phyloP scores from a whole-genome alignment of 176 grass and related monocot species.

The Paspalum vaginatum region DNA sequence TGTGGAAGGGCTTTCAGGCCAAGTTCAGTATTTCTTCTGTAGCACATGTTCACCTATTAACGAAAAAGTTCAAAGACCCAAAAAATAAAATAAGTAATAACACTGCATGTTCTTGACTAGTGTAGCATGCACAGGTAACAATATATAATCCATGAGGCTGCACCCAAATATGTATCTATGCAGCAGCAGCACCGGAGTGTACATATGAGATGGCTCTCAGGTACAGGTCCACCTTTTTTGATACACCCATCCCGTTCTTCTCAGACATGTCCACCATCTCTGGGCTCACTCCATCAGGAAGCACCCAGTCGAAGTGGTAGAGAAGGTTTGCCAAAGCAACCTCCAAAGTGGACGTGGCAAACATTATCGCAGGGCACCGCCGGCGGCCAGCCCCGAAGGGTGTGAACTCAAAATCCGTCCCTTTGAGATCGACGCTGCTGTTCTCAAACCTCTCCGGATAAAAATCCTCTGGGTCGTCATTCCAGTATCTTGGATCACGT shows the following conservation, averaged over 20 bases:
- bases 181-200: not conserved
- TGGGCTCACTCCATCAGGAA: conserved; percentile 5
- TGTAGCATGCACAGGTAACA: no score
- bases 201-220: conserved; percentile 8
- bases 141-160: no score
- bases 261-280: conserved; percentile 39
- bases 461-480: not conserved
- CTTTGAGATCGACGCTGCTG: conserved; percentile 26
- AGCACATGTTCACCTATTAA: no score
- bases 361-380: conserved; percentile 40
- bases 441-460: conserved; percentile 19
- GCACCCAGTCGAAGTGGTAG: conserved; percentile 47
- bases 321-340: conserved; percentile 43
- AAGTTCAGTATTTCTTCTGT: no score
- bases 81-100: no score
- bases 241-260: not conserved
- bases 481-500: not conserved
- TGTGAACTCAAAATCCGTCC: conserved; percentile 41
- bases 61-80: no score
- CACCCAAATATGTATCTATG: not conserved
- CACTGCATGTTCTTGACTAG: no score
- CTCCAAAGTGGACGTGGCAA: conserved; percentile 22
- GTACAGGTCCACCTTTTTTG: not conserved
- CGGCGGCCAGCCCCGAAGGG: conserved; percentile 47
- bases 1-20: no score